A percentile compares a stretch with the other conserved stretches of the same genome.
Conservation (phyloP, 805 yeast species). For the Groenewaldozyma salmanticensis region DNA sequence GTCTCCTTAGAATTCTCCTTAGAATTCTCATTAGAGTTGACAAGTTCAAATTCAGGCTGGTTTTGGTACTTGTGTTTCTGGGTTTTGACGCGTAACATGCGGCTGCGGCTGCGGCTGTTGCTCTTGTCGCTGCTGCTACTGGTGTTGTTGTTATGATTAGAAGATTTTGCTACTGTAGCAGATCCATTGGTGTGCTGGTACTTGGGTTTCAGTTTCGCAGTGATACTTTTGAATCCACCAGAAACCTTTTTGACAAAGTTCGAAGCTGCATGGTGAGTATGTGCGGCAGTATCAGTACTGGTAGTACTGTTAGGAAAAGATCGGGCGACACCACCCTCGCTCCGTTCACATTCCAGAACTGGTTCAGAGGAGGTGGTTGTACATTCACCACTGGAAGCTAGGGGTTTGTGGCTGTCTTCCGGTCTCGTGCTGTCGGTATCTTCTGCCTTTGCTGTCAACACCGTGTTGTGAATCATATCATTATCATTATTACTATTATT, state of each 20-base stretch:
- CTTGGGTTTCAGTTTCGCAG: constrained; percentile 4
- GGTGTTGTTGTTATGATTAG: background rate
- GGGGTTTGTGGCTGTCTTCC: too few species aligned
- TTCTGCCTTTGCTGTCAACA: too few species aligned
- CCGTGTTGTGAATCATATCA: too few species aligned
- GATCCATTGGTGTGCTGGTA: background rate
- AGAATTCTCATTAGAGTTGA: constrained; percentile 6
- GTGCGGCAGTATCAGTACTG: background rate
- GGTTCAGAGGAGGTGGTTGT: too few species aligned
- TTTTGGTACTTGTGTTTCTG: too few species aligned
- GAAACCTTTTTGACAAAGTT: constrained; percentile 10
- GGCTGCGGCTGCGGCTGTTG: background rate
- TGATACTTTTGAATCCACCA: constrained; percentile 9
- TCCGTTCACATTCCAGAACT: too few species aligned
- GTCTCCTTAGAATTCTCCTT: too few species aligned
- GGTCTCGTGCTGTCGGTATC: too few species aligned
- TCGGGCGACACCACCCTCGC: too few species aligned
- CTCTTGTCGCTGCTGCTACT: background rate
- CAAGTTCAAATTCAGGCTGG: constrained; percentile 6
- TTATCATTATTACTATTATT: too few species aligned
- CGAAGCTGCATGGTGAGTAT: background rate
- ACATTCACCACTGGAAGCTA: too few species aligned
- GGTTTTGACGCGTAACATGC: background rate
- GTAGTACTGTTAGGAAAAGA: background rate
- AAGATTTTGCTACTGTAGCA: too few species aligned